phyloP scores from a whole-genome alignment of 2,329 filamentous ascomycete genomes.

The Diaporthe nobilis region DNA sequence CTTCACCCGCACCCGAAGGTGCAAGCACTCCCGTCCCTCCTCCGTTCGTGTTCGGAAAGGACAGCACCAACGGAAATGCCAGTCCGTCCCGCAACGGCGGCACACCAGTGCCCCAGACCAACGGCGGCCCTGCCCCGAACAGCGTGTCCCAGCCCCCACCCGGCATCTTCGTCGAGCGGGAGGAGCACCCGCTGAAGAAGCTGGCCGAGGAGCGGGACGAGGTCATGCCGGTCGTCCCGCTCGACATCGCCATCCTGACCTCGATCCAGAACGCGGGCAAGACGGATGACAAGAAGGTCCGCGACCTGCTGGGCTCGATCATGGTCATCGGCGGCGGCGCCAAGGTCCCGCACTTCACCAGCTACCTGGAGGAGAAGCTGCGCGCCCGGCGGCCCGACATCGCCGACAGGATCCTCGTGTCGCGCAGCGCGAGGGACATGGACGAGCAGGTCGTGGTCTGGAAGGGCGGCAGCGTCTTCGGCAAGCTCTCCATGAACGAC shows the following conservation, averaged over 20 bases:
- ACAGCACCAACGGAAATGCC: conserved; percentile 59
- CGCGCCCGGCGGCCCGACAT: conserved; percentile 75
- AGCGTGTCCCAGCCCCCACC: conserved; percentile 50
- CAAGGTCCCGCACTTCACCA: conserved; percentile 84
- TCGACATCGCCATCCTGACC: conserved; percentile 91
- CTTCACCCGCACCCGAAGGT: conserved; percentile 88
- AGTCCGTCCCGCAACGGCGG: conserved; percentile 69
- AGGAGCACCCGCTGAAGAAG: conserved; percentile 64
- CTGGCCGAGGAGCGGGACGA: conserved; percentile 81
- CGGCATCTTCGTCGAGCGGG: conserved; percentile 65
- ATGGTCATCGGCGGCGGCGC: conserved; percentile 91
- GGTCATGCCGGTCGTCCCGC: conserved; percentile 84
- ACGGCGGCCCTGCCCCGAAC: conserved; percentile 54
- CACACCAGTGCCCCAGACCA: conserved; percentile 56
- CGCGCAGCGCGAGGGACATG: conserved; percentile 86
- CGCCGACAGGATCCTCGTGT: conserved; percentile 72
- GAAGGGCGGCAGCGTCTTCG: conserved; percentile 98
- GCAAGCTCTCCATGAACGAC: conserved; percentile 91
- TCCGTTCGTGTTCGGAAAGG: conserved; percentile 69
- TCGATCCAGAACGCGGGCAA: conserved; percentile 90
- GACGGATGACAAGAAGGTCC: conserved; percentile 91
- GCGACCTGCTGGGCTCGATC: conserved; percentile 90
- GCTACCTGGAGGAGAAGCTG: conserved; percentile 86
- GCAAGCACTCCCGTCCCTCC: conserved; percentile 75
- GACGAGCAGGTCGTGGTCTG: conserved; percentile 97